Evolutionary conservation across 768 basidiomycete species (phyloP).

Genomic region (Galerina sulciceps): DNA sequence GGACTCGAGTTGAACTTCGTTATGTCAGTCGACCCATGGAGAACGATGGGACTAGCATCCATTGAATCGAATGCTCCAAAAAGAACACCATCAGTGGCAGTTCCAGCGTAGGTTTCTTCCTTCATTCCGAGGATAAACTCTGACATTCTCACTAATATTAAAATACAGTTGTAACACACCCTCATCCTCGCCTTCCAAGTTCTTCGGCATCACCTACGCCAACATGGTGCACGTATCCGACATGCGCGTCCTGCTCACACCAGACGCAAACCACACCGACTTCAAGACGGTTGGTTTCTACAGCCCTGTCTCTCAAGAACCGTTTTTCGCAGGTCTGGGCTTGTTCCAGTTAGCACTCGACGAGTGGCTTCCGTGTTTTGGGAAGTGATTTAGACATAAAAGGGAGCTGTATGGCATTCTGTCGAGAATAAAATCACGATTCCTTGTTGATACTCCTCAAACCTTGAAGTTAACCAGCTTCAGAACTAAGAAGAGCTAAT

Average conservation of each 20-base stretch:
- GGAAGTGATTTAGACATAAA: background rate
- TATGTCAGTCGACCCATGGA: constrained; percentile 51
- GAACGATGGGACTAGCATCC: constrained; percentile 54
- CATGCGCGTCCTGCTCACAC: constrained; percentile 48
- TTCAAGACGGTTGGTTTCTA: constrained; percentile 56
- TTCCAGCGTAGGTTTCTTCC: constrained; percentile 38
- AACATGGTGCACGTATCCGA: constrained; percentile 56
- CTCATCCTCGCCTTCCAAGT: constrained; percentile 29
- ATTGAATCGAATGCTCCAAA: constrained; percentile 50
- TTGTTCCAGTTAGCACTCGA: constrained; percentile 50
- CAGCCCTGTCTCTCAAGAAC: constrained; percentile 48
- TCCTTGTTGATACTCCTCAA: too few species aligned
- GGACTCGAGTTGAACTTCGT: background rate
- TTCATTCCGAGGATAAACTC: background rate
- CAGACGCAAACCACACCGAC: constrained; percentile 50
- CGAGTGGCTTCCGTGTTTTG: constrained; percentile 52
- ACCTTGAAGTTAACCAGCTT: too few species aligned
- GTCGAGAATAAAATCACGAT: too few species aligned
- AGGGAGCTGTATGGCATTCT: too few species aligned
- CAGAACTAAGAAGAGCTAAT: too few species aligned
- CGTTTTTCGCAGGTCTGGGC: constrained; percentile 51
- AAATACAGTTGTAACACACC: constrained; percentile 37
- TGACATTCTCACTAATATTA: background rate
- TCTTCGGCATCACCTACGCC: constrained; percentile 51
- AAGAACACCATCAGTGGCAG: constrained; percentile 37